Conservation (phyloP, 441 rosid species). For the Theobroma grandiflorum region DNA sequence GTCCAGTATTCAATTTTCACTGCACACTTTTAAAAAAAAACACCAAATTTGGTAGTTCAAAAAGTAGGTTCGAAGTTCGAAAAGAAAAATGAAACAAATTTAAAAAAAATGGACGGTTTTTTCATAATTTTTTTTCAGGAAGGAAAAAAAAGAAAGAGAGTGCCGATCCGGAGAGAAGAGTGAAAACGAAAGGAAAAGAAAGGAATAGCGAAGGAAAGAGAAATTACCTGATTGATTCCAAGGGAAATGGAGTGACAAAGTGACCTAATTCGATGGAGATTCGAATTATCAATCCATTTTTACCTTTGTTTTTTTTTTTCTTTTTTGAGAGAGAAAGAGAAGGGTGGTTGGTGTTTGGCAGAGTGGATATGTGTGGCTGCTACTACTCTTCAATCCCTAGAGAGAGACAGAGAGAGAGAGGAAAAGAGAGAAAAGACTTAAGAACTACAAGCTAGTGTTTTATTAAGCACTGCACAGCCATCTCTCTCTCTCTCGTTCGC, state of each 20-base stretch:
- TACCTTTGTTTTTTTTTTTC: background rate
- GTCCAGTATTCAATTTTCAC: background rate
- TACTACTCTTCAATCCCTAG: constrained; percentile 55
- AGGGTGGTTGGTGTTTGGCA: background rate
- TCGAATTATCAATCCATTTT: constrained; percentile 57
- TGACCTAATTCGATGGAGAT: constrained; percentile 31
- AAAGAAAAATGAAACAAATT: constrained; percentile 12
- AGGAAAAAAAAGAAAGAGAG: background rate
- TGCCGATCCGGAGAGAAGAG: constrained; percentile 6
- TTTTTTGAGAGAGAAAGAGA: background rate
- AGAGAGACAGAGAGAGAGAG: constrained; percentile 41
- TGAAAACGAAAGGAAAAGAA: constrained; percentile 8
- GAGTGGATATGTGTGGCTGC: constrained; percentile 52
- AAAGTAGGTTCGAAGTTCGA: background rate
- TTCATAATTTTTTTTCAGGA: background rate
- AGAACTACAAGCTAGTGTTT: constrained; percentile 38
- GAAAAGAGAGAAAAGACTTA: constrained; percentile 43
- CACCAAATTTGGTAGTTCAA: background rate
- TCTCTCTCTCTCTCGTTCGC: background rate
- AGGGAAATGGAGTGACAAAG: constrained; percentile 21
- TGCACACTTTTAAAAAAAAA: background rate
- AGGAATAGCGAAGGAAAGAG: constrained; percentile 11
- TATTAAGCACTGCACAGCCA: constrained; percentile 28
- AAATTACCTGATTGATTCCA: constrained; percentile 32
- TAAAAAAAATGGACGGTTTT: constrained; percentile 26